Base-by-base conservation (phyloP, 1,139 yeast species). In the Hemisphaericaspora lyxosophila region DNA sequence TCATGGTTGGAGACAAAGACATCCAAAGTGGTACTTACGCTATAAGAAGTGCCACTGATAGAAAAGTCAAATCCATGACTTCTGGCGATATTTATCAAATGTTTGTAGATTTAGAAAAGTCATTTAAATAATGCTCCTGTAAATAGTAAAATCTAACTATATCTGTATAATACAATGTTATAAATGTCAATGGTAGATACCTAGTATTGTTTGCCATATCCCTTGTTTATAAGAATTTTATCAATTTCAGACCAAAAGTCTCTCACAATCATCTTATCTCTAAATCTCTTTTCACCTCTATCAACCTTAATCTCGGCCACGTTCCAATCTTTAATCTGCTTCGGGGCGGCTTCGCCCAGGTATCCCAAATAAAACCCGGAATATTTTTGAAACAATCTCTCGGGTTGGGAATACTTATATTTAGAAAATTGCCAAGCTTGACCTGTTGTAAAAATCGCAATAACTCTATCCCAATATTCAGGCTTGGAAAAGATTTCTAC, bases 391-490 rank as follows among this genome's bases (percentile, higher is more conserved):
- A 92, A 94, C 47, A 92, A 69, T 28, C 72, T 70, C 44, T 85
- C 81, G 1, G 98, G 97, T 43, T 82, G 80, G 26, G 82, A 73
- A 78, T 89, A 85, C 54, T 84, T 85, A 62, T 92, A 92, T 52
- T 82, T 80, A 53, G 86, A 79, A 62, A 92, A 87, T 64, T 92
- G 99, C 99, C 99, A 92, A 38, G 83, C 75, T 64, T 92, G 98
- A 13, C 99, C 98, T 2, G 97, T 92, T 12, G 96, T 92, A 65
- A 92, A 85, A 20, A 92, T 87, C 0, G 96, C 97, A 35, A 92
- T 86, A 1, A 94, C 97, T 42, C 98, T 75, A 53, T 84, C 88
- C 99, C 99, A 92, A 62, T 94, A 89, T 55, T 92, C 98, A 3
- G 96, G 96, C 56, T 89, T 90, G 18, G 85, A 82, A 67, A 92